Evolutionary conservation across 768 basidiomycete genomes (phyloP).

Genomic region (Russula olivacea): DNA sequence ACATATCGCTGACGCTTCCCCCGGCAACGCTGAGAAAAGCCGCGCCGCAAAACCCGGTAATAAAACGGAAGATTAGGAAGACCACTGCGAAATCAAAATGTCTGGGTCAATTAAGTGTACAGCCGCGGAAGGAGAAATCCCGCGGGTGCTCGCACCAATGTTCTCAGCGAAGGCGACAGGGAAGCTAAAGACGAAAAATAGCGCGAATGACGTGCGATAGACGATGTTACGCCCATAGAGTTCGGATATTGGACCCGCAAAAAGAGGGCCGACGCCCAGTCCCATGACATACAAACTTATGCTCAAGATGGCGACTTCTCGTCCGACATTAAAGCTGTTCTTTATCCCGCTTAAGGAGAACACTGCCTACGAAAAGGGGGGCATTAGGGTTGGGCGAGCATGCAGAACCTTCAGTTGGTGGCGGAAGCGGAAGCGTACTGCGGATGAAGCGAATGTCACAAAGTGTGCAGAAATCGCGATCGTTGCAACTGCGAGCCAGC

Average conservation of each 20-base stretch:
- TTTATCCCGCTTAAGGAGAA: neutral
- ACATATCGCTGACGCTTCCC: slow-evolving; percentile 38
- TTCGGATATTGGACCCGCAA: slow-evolving; percentile 38
- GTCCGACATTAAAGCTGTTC: slow-evolving; percentile 32
- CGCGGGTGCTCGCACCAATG: slow-evolving; percentile 38
- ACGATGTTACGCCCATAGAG: slow-evolving; percentile 60
- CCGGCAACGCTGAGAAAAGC: slow-evolving; percentile 60
- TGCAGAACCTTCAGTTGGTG: neutral
- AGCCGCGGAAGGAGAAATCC: neutral
- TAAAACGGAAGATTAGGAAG: slow-evolving; percentile 55
- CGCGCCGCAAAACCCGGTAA: slow-evolving; percentile 50
- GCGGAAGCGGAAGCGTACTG: neutral
- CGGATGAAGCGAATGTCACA: neutral
- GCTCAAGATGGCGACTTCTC: slow-evolving; percentile 39
- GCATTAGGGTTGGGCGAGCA: neutral
- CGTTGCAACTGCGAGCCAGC: neutral
- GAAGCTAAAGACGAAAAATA: slow-evolving; percentile 59
- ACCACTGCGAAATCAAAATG: slow-evolving; percentile 37
- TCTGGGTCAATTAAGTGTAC: neutral
- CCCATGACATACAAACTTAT: slow-evolving; percentile 38
- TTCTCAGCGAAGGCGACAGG: slow-evolving; percentile 70
- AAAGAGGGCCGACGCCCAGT: slow-evolving; percentile 30
- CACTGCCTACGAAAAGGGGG: neutral
- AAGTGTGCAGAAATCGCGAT: neutral
- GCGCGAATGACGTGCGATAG: slow-evolving; percentile 53